Base-by-base conservation (phyloP, 2,329 filamentous ascomycete genomes). In the Paracoccidioides lutzii region DNA sequence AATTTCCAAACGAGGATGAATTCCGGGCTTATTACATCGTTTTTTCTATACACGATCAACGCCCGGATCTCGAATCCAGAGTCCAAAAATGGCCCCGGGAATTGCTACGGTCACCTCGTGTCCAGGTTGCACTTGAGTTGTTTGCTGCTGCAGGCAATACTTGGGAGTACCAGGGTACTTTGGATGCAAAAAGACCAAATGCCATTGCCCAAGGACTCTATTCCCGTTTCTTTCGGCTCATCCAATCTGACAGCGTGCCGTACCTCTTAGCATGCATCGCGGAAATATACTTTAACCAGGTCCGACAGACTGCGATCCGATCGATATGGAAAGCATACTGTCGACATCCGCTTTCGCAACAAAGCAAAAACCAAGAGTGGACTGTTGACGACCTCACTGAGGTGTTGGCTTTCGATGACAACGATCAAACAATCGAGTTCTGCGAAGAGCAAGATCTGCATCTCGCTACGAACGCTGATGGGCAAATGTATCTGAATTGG, bases 181-280 rank as follows among this genome's bases (percentile, higher is more conserved):
- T 82, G 5, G 73, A 76, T 57, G 71, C 76, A 14, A 70, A 70
- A 54, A 70, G 73, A 49, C 70, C 70, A 4, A 78, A 79, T 61
- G 69, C 76, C 6, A 75, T 81, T 54, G 80, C 79, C 5, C 79
- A 81, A 59, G 77, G 78, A 32, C 80, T 83, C 58, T 81, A 78
- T 66, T 69, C 75, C 50, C 71, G 73, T 2, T 84, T 84, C 61
- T 85, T 82, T 74, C 73, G 70, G 8, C 62, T 81, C 15, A 66
- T 84, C 44, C 71, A 73, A 54, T 83, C 81, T 0, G 71, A 72
- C 3, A 70, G 73, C 37, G 75, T 81, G 1, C 80, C 81, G 0
- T 85, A 83, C 62, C 69, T 84, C 6, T 80, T 82, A 77, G 81
- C 78, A 6, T 84, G 82, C 66, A 79, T 82, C 30, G 79, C 81